Evolutionary conservation across 441 rosid genomes (phyloP).

Genomic region (Erodium texanum): DNA sequence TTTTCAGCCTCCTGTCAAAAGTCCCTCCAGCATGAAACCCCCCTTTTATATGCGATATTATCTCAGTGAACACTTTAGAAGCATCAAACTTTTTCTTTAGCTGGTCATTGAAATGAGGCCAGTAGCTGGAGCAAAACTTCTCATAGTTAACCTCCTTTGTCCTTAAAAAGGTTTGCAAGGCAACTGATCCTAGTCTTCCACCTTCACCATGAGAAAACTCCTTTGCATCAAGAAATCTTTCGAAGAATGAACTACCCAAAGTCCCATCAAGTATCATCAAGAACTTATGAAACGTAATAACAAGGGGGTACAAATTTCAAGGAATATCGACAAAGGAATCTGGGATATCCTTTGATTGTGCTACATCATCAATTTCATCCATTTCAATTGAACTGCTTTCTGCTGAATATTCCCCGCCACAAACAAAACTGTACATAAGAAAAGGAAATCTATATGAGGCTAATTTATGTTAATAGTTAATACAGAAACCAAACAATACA

Average conservation of each 20-base stretch:
- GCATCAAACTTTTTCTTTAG: slow-evolving; percentile 34
- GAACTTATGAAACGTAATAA: slow-evolving; percentile 40
- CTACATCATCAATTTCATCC: slow-evolving; percentile 29
- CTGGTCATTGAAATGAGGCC: slow-evolving; percentile 40
- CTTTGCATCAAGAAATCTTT: slow-evolving; percentile 29
- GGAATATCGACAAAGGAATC: slow-evolving; percentile 35
- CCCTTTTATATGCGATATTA: slow-evolving; percentile 48
- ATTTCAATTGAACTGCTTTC: too few species aligned
- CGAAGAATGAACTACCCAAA: slow-evolving; percentile 39
- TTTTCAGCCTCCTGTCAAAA: slow-evolving; percentile 23
- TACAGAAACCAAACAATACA: neutral
- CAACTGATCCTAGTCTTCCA: slow-evolving; percentile 19
- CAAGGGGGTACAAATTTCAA: slow-evolving; percentile 30
- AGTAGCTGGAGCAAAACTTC: slow-evolving; percentile 36
- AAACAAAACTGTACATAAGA: slow-evolving; percentile 24
- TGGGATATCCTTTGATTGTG: slow-evolving; percentile 35
- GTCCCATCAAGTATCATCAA: slow-evolving; percentile 55
- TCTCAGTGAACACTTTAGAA: slow-evolving; percentile 46
- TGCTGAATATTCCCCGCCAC: slow-evolving; percentile 20
- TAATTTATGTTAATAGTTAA: too few species aligned
- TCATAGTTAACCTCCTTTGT: slow-evolving; percentile 39
- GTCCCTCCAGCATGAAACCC: slow-evolving; percentile 25
- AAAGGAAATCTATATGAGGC: too few species aligned
- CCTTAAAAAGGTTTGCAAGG: slow-evolving; percentile 26
- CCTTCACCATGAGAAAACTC: slow-evolving; percentile 17